Conservation (phyloP, 768 basidiomycete species). For the Hericium erinaceus region DNA sequence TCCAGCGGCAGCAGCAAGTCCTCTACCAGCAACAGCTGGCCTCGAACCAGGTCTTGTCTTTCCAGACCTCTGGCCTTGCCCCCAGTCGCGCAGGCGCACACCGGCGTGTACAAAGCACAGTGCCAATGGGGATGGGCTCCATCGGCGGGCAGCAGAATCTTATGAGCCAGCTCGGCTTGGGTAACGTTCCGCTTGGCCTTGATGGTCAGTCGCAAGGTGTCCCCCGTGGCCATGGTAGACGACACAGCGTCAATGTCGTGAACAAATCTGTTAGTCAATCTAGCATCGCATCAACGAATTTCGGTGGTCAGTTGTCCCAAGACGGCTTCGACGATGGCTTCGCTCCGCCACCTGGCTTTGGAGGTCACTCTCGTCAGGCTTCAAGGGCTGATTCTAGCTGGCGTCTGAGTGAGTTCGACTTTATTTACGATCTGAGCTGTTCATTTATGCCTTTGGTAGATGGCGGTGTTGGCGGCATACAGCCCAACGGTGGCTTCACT, state of each 20-base stretch:
- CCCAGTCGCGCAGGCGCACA: slow-evolving; percentile 51
- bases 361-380: slow-evolving; percentile 65
- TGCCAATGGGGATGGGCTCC: slow-evolving; percentile 47
- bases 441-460: slow-evolving; percentile 31
- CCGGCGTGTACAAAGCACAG: slow-evolving; percentile 80
- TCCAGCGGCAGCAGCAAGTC: slow-evolving; percentile 86
- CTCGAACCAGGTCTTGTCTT: slow-evolving; percentile 75
- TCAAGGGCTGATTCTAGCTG: slow-evolving; percentile 78
- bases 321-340: slow-evolving; percentile 82
- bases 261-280: slow-evolving; percentile 55
- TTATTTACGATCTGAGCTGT: slow-evolving; percentile 6
- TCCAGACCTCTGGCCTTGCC: slow-evolving; percentile 67
- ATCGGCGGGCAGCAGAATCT: slow-evolving; percentile 41
- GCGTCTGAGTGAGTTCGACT: slow-evolving; percentile 58
- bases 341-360: slow-evolving; percentile 43
- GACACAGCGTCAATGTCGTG: slow-evolving; percentile 88
- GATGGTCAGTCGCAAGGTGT: slow-evolving; percentile 58
- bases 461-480: slow-evolving; percentile 61
- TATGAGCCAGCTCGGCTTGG: slow-evolving; percentile 68
- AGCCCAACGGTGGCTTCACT: slow-evolving; percentile 51
- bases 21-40: slow-evolving; percentile 87
- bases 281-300: slow-evolving; percentile 39
- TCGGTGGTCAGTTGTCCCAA: slow-evolving; percentile 34
- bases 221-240: slow-evolving; percentile 77
- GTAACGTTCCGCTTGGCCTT: slow-evolving; percentile 41